Base-by-base conservation (phyloP, 306 rosid species). In the Albizia julibrissin region DNA sequence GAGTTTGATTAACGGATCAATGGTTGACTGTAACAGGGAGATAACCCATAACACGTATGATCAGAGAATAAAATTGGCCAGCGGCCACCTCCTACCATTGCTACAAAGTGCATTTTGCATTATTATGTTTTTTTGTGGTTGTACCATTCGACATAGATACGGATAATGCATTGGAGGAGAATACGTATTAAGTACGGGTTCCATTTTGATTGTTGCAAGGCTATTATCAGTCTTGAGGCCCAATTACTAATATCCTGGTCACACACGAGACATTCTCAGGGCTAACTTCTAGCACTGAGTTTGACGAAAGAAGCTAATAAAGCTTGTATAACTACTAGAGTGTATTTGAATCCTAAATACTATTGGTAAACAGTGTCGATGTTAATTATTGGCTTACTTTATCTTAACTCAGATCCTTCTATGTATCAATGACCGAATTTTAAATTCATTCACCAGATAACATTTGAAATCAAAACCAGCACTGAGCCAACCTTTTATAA, bases 1-100 rank as follows among this genome's bases (percentile, higher is more conserved):
- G 44, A 59, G 76, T 68, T 69, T 78, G 52, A 56, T 77, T 71
- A 43, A 44, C 44, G 77, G 62, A 66, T 77, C 59, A 71, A 71
- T 52, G 77, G 21, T 44, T 81, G 58, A 15, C 24, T 39, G 56
- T 78, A 62, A 29, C 69, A 9, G 44, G 15, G 74, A 22, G 44
- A 69, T 69, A 11, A 34, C 58, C 50, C 21, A 16, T 18, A 52
- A 68, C 29, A 18, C 61, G 50, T 74, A 74, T 34, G 39, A 34
- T 69, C 37, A 56, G 69, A 24, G 59, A 67, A 75, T 22, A 44
- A 26, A 49, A 29, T 75, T 49, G 50, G 50, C 50, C 14, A 2
- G 50, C 68, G 75, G 78, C 54, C 18, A 6, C 46, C 39, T 16
- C 42, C 37, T 56, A 24, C 19, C 59, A 19, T 49, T 34, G 50